Conservation (phyloP, 1,284 basidiomycete species). For the Sutorius eximius region DNA sequence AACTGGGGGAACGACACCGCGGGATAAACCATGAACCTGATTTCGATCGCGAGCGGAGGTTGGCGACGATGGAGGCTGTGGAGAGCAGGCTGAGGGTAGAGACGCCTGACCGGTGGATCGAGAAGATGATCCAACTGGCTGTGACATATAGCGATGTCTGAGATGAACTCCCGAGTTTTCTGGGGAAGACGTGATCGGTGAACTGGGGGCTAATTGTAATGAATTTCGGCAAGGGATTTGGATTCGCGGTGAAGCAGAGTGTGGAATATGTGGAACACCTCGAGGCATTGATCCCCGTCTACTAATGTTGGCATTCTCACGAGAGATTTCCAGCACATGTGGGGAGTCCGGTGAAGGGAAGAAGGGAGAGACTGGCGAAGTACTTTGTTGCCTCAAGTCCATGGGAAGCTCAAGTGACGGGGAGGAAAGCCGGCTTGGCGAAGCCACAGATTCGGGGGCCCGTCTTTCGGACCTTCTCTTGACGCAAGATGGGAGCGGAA, state of each 20-base stretch:
- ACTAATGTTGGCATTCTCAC: neutral
- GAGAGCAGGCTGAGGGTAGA: conserved; percentile 6
- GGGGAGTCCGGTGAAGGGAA: conserved; percentile 6
- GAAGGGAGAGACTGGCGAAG: neutral
- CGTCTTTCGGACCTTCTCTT: neutral
- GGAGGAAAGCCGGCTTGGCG: conserved; percentile 1
- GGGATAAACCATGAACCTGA: neutral
- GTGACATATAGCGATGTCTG: conserved; percentile 13
- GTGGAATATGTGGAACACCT: neutral
- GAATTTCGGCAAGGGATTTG: conserved; percentile 17
- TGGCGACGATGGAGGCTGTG: conserved; percentile 2
- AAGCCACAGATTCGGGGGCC: neutral
- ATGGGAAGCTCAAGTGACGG: neutral
- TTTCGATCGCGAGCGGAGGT: neutral
- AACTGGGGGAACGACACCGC: neutral
- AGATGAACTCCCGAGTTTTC: conserved; percentile 12
- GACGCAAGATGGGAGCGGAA: conserved; percentile 25
- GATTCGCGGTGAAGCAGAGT: conserved; percentile 12
- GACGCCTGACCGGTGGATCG: conserved; percentile 2
- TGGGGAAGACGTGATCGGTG: conserved; percentile 20
- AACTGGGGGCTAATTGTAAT: conserved; percentile 5
- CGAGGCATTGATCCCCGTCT: conserved; percentile 7
- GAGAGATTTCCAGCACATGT: neutral
- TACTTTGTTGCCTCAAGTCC: neutral
- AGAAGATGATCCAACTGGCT: neutral